phyloP scores from a whole-genome alignment of 345 rosid species.

The Arabidopsis arenosa region DNA sequence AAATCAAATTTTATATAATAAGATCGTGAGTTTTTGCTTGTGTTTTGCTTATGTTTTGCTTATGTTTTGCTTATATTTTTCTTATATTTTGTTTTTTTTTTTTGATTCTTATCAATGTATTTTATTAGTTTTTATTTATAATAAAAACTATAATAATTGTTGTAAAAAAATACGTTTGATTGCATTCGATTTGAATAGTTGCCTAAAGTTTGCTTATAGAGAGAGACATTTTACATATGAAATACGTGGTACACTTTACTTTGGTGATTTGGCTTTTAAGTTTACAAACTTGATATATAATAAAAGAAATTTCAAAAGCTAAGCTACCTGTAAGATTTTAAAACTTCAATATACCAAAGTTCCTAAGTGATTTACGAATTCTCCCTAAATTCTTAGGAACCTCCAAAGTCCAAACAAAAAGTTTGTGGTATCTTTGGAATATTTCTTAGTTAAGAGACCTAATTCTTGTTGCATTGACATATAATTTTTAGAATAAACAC shows the following conservation, averaged over 20 bases:
- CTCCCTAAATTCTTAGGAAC: not conserved
- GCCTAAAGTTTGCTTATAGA: not conserved
- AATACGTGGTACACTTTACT: not conserved
- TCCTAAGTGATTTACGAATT: not conserved
- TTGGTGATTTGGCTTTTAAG: constrained; percentile 3
- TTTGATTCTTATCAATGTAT: too few relatives aligned
- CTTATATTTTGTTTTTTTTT: too few relatives aligned
- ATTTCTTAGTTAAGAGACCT: too few relatives aligned
- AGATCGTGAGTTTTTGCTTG: too few relatives aligned
- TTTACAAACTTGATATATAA: not conserved
- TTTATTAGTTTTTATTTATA: too few relatives aligned
- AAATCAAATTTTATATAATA: too few relatives aligned
- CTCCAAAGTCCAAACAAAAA: not conserved
- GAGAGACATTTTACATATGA: not conserved
- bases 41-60: too few relatives aligned
- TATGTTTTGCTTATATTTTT: too few relatives aligned
- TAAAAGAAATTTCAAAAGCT: not conserved
- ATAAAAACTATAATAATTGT: too few relatives aligned
- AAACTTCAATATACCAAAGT: not conserved
- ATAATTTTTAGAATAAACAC: too few relatives aligned
- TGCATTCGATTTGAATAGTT: too few relatives aligned
- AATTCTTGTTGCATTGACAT: too few relatives aligned
- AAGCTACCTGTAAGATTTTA: not conserved
- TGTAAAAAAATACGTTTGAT: not conserved
- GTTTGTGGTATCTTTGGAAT: not conserved